Evolutionary conservation across 73 alveolate species (phyloP).

Genomic region (Halteria grandinella): DNA sequence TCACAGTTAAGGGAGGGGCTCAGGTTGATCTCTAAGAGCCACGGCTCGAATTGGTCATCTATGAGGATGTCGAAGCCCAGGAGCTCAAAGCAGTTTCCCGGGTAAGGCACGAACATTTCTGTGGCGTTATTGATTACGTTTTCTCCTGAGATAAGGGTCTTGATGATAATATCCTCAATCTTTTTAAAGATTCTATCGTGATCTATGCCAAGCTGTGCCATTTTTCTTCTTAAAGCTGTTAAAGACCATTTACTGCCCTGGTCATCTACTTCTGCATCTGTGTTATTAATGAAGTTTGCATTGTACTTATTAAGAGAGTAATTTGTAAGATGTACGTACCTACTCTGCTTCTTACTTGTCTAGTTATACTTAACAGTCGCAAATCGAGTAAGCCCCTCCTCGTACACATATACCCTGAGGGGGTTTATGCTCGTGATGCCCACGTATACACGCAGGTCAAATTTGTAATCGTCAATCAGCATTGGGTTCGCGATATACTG

Average conservation of each 20-base stretch:
- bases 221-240: constrained; percentile 65
- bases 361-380: constrained; percentile 80
- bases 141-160: constrained; percentile 76
- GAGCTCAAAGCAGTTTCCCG: constrained; percentile 74
- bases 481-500: constrained; percentile 83
- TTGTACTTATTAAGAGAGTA: constrained; percentile 85
- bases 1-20: constrained; percentile 90
- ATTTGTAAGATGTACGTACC: constrained; percentile 92
- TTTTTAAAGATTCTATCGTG: constrained; percentile 68
- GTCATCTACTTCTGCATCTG: constrained; percentile 75
- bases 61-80: constrained; percentile 87
- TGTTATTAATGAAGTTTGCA: constrained; percentile 81
- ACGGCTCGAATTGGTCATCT: constrained; percentile 83
- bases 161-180: constrained; percentile 85
- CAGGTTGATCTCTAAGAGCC: constrained; percentile 96
- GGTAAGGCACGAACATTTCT: constrained; percentile 67
- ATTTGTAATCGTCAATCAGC: constrained; percentile 78
- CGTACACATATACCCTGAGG: constrained; percentile 77
- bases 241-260: constrained; percentile 90
- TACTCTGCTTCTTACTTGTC: not conserved
- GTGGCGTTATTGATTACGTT: constrained; percentile 53
- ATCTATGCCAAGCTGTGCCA: constrained; percentile 66
- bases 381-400: constrained; percentile 87
- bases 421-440: constrained; percentile 84
- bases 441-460: constrained; percentile 86